Conservation (phyloP, 1,139 yeast species). For the Pichia sp. region DNA sequence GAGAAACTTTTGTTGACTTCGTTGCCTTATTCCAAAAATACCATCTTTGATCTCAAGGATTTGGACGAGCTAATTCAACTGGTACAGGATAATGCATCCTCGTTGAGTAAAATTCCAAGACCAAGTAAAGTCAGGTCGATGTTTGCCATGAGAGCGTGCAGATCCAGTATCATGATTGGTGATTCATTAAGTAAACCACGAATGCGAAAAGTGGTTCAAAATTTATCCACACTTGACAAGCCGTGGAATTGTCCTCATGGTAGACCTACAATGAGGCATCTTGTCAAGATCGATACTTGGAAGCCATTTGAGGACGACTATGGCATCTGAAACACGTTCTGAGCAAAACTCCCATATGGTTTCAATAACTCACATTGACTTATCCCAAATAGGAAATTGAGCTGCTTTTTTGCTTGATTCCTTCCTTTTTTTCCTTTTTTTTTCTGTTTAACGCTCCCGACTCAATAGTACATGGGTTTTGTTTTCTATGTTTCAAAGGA, state of each 20-base stretch:
- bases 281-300: conserved; percentile 54
- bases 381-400: conserved; percentile 21
- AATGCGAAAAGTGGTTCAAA: conserved; percentile 62
- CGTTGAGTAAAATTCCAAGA: conserved; percentile 36
- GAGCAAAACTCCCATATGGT: not conserved
- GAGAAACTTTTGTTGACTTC: conserved; percentile 40
- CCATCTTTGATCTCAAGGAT: conserved; percentile 59
- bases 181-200: conserved; percentile 45
- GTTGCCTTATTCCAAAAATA: conserved; percentile 66
- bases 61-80: conserved; percentile 67
- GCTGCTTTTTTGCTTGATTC: no score
- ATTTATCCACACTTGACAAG: conserved; percentile 66
- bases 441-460: no score
- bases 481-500: no score
- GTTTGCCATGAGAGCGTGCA: conserved; percentile 93
- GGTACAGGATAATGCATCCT: conserved; percentile 32
- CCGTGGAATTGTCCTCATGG: conserved; percentile 99
- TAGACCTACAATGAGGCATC: conserved; percentile 90
- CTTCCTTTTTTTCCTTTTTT: not conserved
- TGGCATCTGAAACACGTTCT: not conserved
- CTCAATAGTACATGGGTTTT: no score
- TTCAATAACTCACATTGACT: conserved; percentile 13
- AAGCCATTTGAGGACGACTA: conserved; percentile 34
- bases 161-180: conserved; percentile 93
- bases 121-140: conserved; percentile 75